A percentile compares a stretch with the other conserved stretches of the same genome.
Conservation (phyloP, 495 filamentous ascomycete species). For the Sordaria brevicollis region DNA sequence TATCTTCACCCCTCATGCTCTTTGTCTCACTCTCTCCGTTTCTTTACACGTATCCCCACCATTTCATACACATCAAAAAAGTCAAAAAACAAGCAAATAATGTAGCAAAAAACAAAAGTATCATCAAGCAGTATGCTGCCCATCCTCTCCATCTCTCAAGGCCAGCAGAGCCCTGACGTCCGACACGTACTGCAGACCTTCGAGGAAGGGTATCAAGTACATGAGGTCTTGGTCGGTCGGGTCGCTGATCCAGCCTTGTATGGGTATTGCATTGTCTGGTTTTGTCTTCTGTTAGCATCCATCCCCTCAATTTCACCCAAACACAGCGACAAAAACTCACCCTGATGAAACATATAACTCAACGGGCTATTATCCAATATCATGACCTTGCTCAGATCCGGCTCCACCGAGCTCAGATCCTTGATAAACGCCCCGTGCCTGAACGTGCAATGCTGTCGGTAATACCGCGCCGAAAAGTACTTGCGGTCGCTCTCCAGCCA, state of each 20-base stretch:
- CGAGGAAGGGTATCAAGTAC: constrained; percentile 85
- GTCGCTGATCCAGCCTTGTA: constrained; percentile 88
- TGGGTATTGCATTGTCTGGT: constrained; percentile 85
- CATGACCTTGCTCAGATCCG: constrained; percentile 93
- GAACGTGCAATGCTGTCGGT: constrained; percentile 92
- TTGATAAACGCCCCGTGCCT: constrained; percentile 96
- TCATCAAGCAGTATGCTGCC: constrained; percentile 36
- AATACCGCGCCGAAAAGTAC: constrained; percentile 85
- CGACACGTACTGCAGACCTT: constrained; percentile 89
- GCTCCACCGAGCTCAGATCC: constrained; percentile 90
- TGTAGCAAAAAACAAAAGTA: background rate
- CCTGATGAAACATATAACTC: constrained; percentile 98
- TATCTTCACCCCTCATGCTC: background rate
- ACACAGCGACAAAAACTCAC: constrained; percentile 38
- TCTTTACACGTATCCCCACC: background rate
- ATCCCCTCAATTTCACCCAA: no score
- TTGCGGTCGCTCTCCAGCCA: constrained; percentile 96
- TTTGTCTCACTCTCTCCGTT: background rate
- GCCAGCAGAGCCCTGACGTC: constrained; percentile 87
- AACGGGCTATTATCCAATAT: constrained; percentile 96
- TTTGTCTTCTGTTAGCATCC: constrained; percentile 3
- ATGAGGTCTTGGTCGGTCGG: constrained; percentile 84
- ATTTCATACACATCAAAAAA: background rate
- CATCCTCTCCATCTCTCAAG: constrained; percentile 72
- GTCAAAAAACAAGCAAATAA: background rate